These are phyloP conservation scores for Fraxinus cuspidata DNA, from an alignment of 257 asterid species.

Conservation along the genomic window DNA sequence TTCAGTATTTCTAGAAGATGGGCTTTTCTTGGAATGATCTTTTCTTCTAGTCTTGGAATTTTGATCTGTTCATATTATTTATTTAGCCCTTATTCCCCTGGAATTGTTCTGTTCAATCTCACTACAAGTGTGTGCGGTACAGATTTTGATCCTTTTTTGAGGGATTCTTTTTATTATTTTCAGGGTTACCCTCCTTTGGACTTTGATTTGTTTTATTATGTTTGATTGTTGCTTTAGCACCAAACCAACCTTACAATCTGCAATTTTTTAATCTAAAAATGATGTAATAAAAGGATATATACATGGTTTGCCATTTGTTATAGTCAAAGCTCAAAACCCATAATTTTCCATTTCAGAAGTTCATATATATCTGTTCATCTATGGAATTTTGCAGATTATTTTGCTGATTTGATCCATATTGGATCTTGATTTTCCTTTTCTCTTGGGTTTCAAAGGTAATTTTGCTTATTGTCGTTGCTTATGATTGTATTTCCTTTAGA, in stretches of 20 bases:
- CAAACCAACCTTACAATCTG: slow-evolving; percentile 36
- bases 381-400: slow-evolving; percentile 29
- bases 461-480: slow-evolving; percentile 15
- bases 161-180: slow-evolving; percentile 27
- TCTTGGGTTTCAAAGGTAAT: slow-evolving; percentile 35
- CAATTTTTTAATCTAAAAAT: slow-evolving; percentile 24
- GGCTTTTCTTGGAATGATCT: slow-evolving; percentile 27
- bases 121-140: slow-evolving; percentile 14
- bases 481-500: slow-evolving; percentile 4
- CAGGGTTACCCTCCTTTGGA: slow-evolving; percentile 27
- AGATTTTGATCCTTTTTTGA: slow-evolving; percentile 9
- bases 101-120: slow-evolving; percentile 2
- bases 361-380: slow-evolving; percentile 16
- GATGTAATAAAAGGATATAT: slow-evolving; percentile 26
- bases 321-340: slow-evolving; percentile 44
- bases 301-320: slow-evolving; percentile 29
- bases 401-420: slow-evolving; percentile 36
- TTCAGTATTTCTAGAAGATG: slow-evolving; percentile 29
- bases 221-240: slow-evolving; percentile 44
- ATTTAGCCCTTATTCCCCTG: neutral
- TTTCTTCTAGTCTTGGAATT: slow-evolving; percentile 33
- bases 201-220: slow-evolving; percentile 29
- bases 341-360: slow-evolving; percentile 25
- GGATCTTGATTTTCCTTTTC: slow-evolving; percentile 34
- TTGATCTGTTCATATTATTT: slow-evolving; percentile 28